Percentiles rank a stretch among this genome's conserved stretches.
Conservation (phyloP, 352 stramenopile species). For the Phytophthora chlamydospora region DNA sequence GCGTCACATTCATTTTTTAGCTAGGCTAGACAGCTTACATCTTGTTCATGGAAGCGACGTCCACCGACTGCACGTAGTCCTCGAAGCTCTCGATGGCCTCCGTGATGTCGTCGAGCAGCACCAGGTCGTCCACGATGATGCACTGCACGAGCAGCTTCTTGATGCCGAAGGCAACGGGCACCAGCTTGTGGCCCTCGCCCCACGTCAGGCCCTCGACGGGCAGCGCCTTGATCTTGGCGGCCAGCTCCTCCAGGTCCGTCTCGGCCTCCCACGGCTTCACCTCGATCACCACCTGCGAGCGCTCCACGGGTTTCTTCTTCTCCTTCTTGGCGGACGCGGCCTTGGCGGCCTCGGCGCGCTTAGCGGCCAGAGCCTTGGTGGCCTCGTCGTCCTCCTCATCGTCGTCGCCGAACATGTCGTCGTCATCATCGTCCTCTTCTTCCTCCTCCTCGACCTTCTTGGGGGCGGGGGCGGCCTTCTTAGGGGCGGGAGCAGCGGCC, state of each 20-base stretch:
- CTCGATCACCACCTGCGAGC: constrained; percentile 69
- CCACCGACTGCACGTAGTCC: constrained; percentile 86
- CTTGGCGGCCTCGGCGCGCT: constrained; percentile 59
- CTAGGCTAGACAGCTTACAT: constrained; percentile 48
- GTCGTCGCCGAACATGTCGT: constrained; percentile 66
- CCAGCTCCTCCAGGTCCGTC: constrained; percentile 75
- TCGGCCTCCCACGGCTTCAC: constrained; percentile 84
- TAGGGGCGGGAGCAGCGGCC: constrained; percentile 27
- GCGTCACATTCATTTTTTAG: constrained; percentile 17
- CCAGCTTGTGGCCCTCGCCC: constrained; percentile 84
- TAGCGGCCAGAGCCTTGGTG: constrained; percentile 54
- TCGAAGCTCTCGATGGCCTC: constrained; percentile 84
- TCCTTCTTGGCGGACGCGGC: constrained; percentile 61
- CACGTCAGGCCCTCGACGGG: constrained; percentile 76
- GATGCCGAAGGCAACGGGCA: constrained; percentile 85
- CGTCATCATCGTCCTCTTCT: constrained; percentile 51
- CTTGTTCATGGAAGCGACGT: constrained; percentile 90
- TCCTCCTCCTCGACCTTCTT: constrained; percentile 52
- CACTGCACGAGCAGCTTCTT: constrained; percentile 88
- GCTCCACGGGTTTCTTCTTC: constrained; percentile 69
- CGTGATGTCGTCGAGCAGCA: constrained; percentile 84
- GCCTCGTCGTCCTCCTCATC: constrained; percentile 69
- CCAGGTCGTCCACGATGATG: constrained; percentile 83
- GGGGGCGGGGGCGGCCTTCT: constrained; percentile 37
- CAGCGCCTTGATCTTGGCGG: constrained; percentile 75